Evolutionary conservation across 305 asterid species (phyloP).

Genomic region (Fraxinus velutina): DNA sequence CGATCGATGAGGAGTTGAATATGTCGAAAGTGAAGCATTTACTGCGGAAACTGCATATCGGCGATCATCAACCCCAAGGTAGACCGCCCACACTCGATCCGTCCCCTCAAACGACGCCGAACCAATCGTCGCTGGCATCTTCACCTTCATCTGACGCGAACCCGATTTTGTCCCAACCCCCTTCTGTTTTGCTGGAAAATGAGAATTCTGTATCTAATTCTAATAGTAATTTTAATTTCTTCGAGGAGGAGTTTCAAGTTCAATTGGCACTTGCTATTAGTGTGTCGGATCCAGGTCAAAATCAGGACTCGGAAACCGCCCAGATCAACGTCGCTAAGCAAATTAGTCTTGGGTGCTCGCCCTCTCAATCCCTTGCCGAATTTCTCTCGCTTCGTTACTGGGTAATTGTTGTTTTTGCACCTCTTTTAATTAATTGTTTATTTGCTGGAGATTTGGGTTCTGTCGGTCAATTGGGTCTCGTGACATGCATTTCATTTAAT

Average conservation of each 20-base stretch:
- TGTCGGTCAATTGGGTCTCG: constrained; percentile 9
- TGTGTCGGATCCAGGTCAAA: constrained; percentile 62
- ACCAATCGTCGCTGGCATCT: constrained; percentile 28
- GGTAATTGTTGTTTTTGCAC: constrained; percentile 41
- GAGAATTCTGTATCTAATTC: constrained; percentile 1
- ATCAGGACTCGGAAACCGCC: constrained; percentile 70
- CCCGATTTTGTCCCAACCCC: not conserved
- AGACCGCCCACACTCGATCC: constrained; percentile 36
- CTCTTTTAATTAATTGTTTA: not conserved
- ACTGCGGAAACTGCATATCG: constrained; percentile 21
- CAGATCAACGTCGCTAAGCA: constrained; percentile 85
- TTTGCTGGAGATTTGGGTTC: constrained; percentile 15
- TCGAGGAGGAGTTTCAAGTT: constrained; percentile 73
- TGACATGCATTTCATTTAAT: not conserved
- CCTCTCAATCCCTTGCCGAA: constrained; percentile 61
- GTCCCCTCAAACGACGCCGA: constrained; percentile 33
- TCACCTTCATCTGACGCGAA: constrained; percentile 35
- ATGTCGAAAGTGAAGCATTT: constrained; percentile 21
- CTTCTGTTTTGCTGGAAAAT: constrained; percentile 5
- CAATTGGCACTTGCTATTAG: constrained; percentile 61
- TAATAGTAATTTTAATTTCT: constrained; percentile 41
- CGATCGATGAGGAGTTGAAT: constrained; percentile 4
- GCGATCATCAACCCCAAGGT: constrained; percentile 6
- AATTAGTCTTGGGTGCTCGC: constrained; percentile 79
- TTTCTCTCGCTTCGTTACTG: constrained; percentile 72